Percentiles rank a stretch among this genome's conserved stretches.
These are phyloP conservation scores for Trichoderma sp. DNA, from an alignment of 2,329 filamentous ascomycete genomes.

Conservation along the genomic window DNA sequence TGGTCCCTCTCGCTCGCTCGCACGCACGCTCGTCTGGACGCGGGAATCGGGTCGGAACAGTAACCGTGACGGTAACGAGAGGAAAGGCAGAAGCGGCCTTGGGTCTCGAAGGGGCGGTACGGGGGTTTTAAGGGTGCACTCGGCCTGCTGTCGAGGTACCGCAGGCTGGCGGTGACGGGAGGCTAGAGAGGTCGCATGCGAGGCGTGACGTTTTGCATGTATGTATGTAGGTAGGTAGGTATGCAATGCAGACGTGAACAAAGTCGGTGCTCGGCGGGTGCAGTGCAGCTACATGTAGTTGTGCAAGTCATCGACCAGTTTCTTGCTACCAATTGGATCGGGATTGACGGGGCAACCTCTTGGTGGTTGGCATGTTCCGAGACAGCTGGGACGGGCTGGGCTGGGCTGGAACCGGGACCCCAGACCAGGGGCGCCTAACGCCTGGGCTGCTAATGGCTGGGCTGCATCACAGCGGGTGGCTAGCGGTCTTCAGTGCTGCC, in stretches of 20 bases:
- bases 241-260: constrained; percentile 15
- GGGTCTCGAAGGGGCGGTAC: constrained; percentile 10
- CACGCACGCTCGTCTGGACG: background rate
- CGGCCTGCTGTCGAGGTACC: constrained; percentile 3
- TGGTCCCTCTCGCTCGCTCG: background rate
- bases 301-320: constrained; percentile 6
- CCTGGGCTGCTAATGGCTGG: background rate
- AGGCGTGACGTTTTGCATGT: constrained; percentile 26
- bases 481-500: constrained; percentile 9
- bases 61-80: background rate
- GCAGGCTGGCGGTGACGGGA: constrained; percentile 24
- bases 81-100: background rate
- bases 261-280: constrained; percentile 10
- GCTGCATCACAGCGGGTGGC: too few species aligned
- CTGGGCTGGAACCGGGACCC: background rate
- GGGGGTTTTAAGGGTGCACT: constrained; percentile 14
- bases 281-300: background rate
- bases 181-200: constrained; percentile 26
- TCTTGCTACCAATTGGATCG: background rate
- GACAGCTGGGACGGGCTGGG: background rate
- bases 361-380: constrained; percentile 23
- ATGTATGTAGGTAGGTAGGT: background rate
- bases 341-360: constrained; percentile 36
- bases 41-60: background rate
- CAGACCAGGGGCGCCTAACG: background rate